Evolutionary conservation across 345 rosid species (phyloP), one percentile per base, ranked within the genome.

Genomic region (Boechera divaricarpa): DNA sequence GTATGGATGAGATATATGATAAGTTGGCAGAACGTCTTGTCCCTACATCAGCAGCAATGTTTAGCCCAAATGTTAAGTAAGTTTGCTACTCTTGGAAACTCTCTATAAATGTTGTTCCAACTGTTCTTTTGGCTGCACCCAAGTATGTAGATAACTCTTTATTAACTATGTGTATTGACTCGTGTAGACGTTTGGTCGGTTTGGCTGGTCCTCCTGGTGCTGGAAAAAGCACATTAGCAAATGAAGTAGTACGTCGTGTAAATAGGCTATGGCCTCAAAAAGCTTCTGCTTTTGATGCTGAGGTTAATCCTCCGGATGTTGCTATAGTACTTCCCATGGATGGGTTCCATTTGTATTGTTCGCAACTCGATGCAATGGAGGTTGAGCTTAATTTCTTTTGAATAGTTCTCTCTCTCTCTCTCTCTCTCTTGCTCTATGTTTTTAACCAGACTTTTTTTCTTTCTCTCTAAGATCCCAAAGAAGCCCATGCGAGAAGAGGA

Each of bases 181-280:
- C 18, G 6, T 79, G 80, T 85, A 95, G 98, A 88, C 78, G 84
- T 73, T 82, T 95, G 77, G 86, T 95, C 24, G 93, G 94, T 80
- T 79, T 92, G 83, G 98, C 96, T 63, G 98, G 96, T 72, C 93
- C 98, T 65, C 99, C 99, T 73, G 98, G 98, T 80, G 88, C 94
- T 41, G 98, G 98, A 69, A 95, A 95, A 89, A 90, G 89, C 77
- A 92, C 97, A 60, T 7, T 95, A 79, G 97, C 94, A 63, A 80
- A 80, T 77, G 91, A 89, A 84, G 90, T 95, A 57, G 89, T 76
- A n/a, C 77, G 44, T 42, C 89, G 94, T 62, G 73, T 89, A 29
- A 92, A 92, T 77, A 85, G 72, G 51, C 80, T 85, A 63, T 91
- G 97, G 97, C 88, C 90, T 62, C 86, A 85, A 74, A 89, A 80